Conservation (phyloP, 495 filamentous ascomycete species). For the Chaetomium tenue region DNA sequence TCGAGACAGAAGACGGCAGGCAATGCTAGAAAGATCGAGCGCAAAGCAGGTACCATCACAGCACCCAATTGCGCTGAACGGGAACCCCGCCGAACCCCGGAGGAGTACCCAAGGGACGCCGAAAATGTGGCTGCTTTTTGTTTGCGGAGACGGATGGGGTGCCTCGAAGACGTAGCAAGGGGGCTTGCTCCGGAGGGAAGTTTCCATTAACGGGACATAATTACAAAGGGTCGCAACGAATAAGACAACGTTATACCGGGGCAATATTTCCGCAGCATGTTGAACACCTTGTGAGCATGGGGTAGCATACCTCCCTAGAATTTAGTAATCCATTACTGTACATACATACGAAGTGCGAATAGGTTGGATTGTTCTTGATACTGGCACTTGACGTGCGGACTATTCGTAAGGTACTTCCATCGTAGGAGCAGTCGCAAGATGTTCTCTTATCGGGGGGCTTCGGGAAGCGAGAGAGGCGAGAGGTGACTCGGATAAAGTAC, state of each 20-base stretch:
- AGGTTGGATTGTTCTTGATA: not conserved
- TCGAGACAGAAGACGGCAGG: not conserved
- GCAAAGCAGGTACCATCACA: slow-evolving; percentile 8
- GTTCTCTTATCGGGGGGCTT: slow-evolving; percentile 2
- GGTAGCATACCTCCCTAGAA: too few relatives aligned
- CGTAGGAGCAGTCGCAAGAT: too few relatives aligned
- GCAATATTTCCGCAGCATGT: not conserved
- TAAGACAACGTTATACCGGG: slow-evolving; percentile 8
- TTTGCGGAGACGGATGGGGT: slow-evolving; percentile 14
- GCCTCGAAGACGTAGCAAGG: not conserved
- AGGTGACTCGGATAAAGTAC: slow-evolving; percentile 8
- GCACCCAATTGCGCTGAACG: not conserved
- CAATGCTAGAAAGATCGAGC: not conserved
- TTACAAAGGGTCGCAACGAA: not conserved
- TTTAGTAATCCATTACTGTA: too few relatives aligned
- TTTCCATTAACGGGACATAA: not conserved
- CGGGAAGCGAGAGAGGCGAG: too few relatives aligned
- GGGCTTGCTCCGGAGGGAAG: not conserved
- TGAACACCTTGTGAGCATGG: too few relatives aligned
- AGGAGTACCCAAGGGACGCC: slow-evolving; percentile 1
- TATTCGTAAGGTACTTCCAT: too few relatives aligned
- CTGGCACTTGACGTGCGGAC: too few relatives aligned
- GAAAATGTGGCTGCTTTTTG: not conserved
- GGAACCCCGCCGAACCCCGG: slow-evolving; percentile 6
- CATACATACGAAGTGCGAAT: too few relatives aligned